Evolutionary conservation across 1,284 basidiomycete genomes (phyloP).

Genomic region (Singerocomus rubriflavus): DNA sequence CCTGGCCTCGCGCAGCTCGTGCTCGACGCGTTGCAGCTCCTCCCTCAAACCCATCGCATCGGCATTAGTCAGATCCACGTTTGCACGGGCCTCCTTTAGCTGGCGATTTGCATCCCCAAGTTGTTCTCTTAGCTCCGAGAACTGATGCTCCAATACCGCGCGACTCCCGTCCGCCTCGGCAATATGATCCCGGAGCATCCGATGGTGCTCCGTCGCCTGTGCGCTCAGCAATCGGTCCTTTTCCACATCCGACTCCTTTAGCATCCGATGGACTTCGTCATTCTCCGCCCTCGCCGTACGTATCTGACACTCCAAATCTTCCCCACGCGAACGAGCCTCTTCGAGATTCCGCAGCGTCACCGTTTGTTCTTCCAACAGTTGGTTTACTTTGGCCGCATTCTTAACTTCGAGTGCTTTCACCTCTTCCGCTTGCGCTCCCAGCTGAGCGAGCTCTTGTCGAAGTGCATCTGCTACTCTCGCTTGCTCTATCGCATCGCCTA

Average conservation of each 20-base stretch:
- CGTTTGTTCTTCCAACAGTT: slow-evolving; percentile 72
- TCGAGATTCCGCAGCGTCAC: slow-evolving; percentile 67
- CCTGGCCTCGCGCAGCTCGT: slow-evolving; percentile 60
- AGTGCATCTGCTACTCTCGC: slow-evolving; percentile 60
- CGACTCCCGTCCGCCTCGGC: slow-evolving; percentile 90
- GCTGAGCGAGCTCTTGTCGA: slow-evolving; percentile 67
- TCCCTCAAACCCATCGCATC: slow-evolving; percentile 67
- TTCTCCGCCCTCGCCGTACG: slow-evolving; percentile 62
- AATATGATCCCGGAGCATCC: slow-evolving; percentile 81
- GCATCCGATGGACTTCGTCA: slow-evolving; percentile 60
- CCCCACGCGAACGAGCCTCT: slow-evolving; percentile 67
- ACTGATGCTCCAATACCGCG: slow-evolving; percentile 84
- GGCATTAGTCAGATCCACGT: slow-evolving; percentile 57
- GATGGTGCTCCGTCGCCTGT: slow-evolving; percentile 80
- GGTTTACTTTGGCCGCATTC: slow-evolving; percentile 60
- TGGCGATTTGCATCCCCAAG: slow-evolving; percentile 58
- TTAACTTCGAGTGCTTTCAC: slow-evolving; percentile 69
- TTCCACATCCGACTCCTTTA: slow-evolving; percentile 65
- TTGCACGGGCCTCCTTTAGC: slow-evolving; percentile 56
- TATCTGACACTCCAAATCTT: slow-evolving; percentile 73
- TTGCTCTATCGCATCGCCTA: slow-evolving; percentile 68
- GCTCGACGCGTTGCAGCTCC: slow-evolving; percentile 67
- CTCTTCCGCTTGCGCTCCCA: slow-evolving; percentile 64
- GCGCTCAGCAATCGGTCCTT: slow-evolving; percentile 72
- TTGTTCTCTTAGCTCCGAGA: slow-evolving; percentile 68